Base-by-base conservation (phyloP, 1,139 yeast genomes). In the Pichia sp. region DNA sequence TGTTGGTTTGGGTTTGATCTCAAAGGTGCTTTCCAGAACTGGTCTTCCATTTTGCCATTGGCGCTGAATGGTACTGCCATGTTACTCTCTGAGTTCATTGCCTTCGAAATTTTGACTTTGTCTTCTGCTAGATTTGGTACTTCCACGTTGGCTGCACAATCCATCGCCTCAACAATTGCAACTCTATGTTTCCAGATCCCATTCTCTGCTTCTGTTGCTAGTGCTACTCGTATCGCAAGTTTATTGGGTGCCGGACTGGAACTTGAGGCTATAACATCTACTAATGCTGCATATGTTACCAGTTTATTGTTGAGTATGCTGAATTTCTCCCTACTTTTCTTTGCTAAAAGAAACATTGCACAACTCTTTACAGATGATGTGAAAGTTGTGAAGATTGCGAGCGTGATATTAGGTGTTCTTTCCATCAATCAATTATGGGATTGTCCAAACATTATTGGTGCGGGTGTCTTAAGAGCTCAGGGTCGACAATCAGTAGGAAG, bases 401-500 rank as follows among this genome's bases (percentile, higher is more conserved):
- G 56, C 73, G 71, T 27, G 63, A 60, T 6, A 46, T 50, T 1
- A 64, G 85, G 11, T 69, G 85, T 49, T 94, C 95, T 87, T 30
- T 76, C 93, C 0, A 48, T 79, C 1, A 69, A 83, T 44, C 91
- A 84, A 49, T 64, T 84, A 4, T 81, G 82, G 49, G 96, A 87
- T 54, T 79, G 94, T 0, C 58, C 85, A 27, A 87, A 88, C 18
- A 80, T 87, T 11, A 86, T 85, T 3, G 82, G 91, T 3, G 85
- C 87, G 40, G 93, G 96, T 2, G 74, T 86, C 32, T 60, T 87
- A 35, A 65, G 96, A 43, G 96, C 96, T 5, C 84, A 83, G 54
- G 96, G 96, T 0, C 67, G 77, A 53, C 96, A 88, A 56, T 74
- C 74, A 37, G 67, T 85, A 33, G 96, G 96, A 0, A 94, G 96